phyloP scores from a whole-genome alignment of 2,329 filamentous ascomycete species.

The Corniculantispora saksenae region DNA sequence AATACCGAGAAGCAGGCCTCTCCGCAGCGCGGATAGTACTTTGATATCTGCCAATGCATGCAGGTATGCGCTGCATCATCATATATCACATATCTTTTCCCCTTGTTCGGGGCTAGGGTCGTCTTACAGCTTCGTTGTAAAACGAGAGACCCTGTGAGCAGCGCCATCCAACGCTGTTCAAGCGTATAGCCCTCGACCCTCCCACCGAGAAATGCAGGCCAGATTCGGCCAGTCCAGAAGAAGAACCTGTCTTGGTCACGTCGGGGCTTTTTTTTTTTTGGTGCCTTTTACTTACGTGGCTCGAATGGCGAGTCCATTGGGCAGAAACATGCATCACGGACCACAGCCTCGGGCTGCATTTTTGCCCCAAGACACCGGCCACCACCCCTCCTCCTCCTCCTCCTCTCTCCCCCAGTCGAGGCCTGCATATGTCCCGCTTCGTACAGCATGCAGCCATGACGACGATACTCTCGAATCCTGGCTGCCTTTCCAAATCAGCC shows the following conservation, averaged over 20 bases:
- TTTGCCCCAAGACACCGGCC: neutral
- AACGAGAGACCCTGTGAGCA: neutral
- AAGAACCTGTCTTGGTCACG: slow-evolving; percentile 1
- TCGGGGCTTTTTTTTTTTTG: neutral
- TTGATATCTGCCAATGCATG: slow-evolving; percentile 9
- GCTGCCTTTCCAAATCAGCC: neutral
- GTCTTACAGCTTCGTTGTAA: neutral
- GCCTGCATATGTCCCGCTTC: slow-evolving; percentile 8
- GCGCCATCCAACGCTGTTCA: neutral
- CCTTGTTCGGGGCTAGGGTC: neutral
- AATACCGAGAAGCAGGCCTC: neutral
- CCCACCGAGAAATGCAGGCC: slow-evolving; percentile 12
- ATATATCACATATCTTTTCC: slow-evolving; percentile 4
- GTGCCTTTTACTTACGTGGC: slow-evolving; percentile 13
- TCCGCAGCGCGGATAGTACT: neutral
- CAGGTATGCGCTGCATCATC: slow-evolving; percentile 16
- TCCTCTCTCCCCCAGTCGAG: neutral
- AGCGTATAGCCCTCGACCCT: neutral
- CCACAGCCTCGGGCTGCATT: slow-evolving; percentile 12
- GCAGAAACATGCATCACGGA: slow-evolving; percentile 9
- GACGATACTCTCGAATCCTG: neutral
- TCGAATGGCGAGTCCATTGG: slow-evolving; percentile 8
- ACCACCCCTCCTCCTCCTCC: neutral
- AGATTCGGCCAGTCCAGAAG: neutral
- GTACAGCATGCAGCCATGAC: slow-evolving; percentile 10